Percentiles rank a stretch among this genome's conserved stretches.
Evolutionary conservation across 441 rosid species (phyloP).

Genomic region (Flueggea neowawraea): DNA sequence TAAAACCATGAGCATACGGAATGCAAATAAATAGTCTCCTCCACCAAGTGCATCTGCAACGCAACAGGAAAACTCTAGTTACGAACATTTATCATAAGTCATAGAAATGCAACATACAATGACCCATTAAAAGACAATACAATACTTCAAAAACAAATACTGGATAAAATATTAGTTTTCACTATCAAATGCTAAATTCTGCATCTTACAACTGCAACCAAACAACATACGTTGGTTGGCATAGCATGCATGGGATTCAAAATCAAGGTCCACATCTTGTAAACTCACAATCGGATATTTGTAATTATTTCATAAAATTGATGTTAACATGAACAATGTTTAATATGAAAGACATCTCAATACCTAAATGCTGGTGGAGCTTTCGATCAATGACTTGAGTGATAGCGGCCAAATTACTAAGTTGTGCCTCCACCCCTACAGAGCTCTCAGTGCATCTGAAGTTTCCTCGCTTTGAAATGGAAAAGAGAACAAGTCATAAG

Average conservation of each 20-base stretch:
- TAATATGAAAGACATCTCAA: background rate
- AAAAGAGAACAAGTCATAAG: slow-evolving; percentile 25
- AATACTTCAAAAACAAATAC: too few relatives aligned
- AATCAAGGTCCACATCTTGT: too few relatives aligned
- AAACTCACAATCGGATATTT: too few relatives aligned
- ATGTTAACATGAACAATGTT: too few relatives aligned
- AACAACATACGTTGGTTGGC: too few relatives aligned
- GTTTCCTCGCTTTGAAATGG: slow-evolving; percentile 72
- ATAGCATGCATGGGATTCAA: too few relatives aligned
- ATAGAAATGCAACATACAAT: background rate
- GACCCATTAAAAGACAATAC: background rate
- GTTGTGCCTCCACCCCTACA: slow-evolving; percentile 93
- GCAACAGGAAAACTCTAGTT: slow-evolving; percentile 17
- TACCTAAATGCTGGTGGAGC: slow-evolving; percentile 97
- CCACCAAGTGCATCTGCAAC: slow-evolving; percentile 84
- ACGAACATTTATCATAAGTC: background rate
- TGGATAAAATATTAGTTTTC: too few relatives aligned
- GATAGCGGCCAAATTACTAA: slow-evolving; percentile 70
- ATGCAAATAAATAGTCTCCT: slow-evolving; percentile 93
- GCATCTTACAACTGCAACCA: too few relatives aligned
- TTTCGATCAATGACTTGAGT: slow-evolving; percentile 94
- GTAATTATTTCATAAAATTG: too few relatives aligned
- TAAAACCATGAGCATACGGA: slow-evolving; percentile 96
- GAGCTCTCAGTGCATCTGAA: slow-evolving; percentile 88
- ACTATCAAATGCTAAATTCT: too few relatives aligned